Evolutionary conservation across 495 filamentous ascomycete species (phyloP), one percentile per base, ranked within the genome.

Genomic region (Cenococcum geophilum): DNA sequence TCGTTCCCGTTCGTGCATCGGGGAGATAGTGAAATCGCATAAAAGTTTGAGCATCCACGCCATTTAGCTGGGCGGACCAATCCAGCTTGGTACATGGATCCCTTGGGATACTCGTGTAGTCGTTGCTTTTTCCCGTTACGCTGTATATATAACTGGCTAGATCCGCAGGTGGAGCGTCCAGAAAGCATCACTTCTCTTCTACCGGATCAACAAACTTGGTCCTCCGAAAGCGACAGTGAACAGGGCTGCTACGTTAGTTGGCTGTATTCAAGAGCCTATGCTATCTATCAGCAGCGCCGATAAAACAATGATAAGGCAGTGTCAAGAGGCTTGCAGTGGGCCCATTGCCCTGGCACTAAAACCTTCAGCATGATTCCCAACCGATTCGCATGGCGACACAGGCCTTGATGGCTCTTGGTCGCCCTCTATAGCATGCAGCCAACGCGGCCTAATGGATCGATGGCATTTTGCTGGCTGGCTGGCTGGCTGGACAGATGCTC

Each of bases 251-350:
- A 32, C 27, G 21, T 23, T 52, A 23, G 49, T 32, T 52, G 49
- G 49, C 49, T 27, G 18, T 40, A 32, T 34, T 60, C 21, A n/a
- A 8, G 55, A 11, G 18, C 16, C 54, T 51, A 45, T 21, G 47
- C 37, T 57, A 36, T 59, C 64, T 60, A 63, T 67, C 64, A 60
- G 51, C 21, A 23, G 49, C 35, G 18, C 16, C 11, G 6, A 59
- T 69, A 62, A 66, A 63, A 70, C 61, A 56, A 64, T 60, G 67
- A 70, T 67, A 70, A 70, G 67, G 64, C 55, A 67, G 55, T 34
- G 36, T 57, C 52, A 22, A 35, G 58, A 49, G 47, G 20, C 54
- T 22, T 61, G 67, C 56, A 63, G 63, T 62, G 54, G 67, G 55
- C 49, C 67, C 58, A 65, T 61, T 60, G 27, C 27, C 43, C 59